A percentile compares a stretch with the other conserved stretches of the same genome.
Evolutionary conservation across 2,329 filamentous ascomycete genomes (phyloP).

Genomic region (Botrytis hyacinthi): DNA sequence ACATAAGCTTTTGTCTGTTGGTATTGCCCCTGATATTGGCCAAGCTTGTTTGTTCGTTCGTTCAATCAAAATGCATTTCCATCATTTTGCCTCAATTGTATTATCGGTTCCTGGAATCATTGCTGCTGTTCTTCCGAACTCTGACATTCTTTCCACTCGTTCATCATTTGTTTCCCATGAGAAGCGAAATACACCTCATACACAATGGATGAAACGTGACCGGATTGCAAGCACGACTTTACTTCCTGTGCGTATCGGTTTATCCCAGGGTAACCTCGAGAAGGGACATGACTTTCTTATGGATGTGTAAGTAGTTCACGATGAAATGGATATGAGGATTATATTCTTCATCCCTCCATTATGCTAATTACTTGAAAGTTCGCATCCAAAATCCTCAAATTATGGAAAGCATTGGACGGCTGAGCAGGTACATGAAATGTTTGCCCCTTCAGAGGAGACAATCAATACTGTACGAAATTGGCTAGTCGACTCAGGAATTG

Average conservation of each 20-base stretch:
- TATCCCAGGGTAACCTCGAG: slow-evolving; percentile 46
- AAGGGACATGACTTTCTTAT: slow-evolving; percentile 44
- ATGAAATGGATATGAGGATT: background rate
- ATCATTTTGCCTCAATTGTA: slow-evolving; percentile 1
- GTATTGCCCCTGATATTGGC: background rate
- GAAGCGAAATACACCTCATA: slow-evolving; percentile 21
- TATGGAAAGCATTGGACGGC: slow-evolving; percentile 41
- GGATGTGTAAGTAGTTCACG: slow-evolving; percentile 35
- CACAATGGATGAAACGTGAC: slow-evolving; percentile 26
- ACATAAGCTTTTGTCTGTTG: background rate
- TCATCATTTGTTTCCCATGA: slow-evolving; percentile 25
- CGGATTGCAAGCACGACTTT: slow-evolving; percentile 23
- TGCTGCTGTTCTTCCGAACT: slow-evolving; percentile 7
- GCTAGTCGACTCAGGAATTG: slow-evolving; percentile 39
- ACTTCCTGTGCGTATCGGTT: slow-evolving; percentile 46
- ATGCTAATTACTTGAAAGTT: slow-evolving; percentile 25
- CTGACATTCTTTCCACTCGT: background rate
- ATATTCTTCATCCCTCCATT: background rate
- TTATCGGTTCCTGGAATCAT: slow-evolving; percentile 2
- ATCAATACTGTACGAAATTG: slow-evolving; percentile 39
- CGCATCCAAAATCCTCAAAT: slow-evolving; percentile 34
- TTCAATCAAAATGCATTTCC: slow-evolving; percentile 19
- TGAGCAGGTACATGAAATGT: slow-evolving; percentile 38
- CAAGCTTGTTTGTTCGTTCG: slow-evolving; percentile 9
- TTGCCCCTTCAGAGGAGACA: slow-evolving; percentile 38